Conservation (phyloP, 345 rosid species). For the Pseudoturritis turrita region DNA sequence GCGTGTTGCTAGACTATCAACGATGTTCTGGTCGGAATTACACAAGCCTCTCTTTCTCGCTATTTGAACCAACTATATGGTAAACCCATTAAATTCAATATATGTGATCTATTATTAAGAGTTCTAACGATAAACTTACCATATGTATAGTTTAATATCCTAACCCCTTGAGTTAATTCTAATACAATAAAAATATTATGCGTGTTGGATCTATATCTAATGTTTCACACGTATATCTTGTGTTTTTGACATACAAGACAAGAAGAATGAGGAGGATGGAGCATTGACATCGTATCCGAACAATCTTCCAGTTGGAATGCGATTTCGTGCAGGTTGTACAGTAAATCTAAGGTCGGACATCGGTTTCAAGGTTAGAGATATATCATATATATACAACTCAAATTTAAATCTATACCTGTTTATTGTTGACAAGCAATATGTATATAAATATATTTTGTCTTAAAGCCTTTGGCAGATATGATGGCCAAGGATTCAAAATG, state of each 20-base stretch:
- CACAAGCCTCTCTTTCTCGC: conserved; percentile 52
- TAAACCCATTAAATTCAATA: background rate
- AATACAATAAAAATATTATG: no score
- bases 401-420: background rate
- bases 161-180: background rate
- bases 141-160: background rate
- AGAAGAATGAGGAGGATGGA: background rate
- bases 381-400: background rate
- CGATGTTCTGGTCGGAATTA: conserved; percentile 53
- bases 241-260: background rate
- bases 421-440: background rate
- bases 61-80: conserved; percentile 28
- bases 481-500: conserved; percentile 42
- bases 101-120: background rate
- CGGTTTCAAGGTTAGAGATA: conserved; percentile 42
- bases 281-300: background rate
- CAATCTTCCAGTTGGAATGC: conserved; percentile 26
- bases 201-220: background rate
- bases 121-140: background rate
- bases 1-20: conserved; percentile 43
- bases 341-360: conserved; percentile 42
- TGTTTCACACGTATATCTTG: background rate
- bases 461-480: conserved; percentile 48
- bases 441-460: background rate
- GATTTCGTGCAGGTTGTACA: conserved; percentile 36